A percentile compares a stretch with the other conserved stretches of the same genome.
These are phyloP conservation scores for Podaxis sp. DNA, from an alignment of 768 basidiomycete species.

Conservation along the genomic window DNA sequence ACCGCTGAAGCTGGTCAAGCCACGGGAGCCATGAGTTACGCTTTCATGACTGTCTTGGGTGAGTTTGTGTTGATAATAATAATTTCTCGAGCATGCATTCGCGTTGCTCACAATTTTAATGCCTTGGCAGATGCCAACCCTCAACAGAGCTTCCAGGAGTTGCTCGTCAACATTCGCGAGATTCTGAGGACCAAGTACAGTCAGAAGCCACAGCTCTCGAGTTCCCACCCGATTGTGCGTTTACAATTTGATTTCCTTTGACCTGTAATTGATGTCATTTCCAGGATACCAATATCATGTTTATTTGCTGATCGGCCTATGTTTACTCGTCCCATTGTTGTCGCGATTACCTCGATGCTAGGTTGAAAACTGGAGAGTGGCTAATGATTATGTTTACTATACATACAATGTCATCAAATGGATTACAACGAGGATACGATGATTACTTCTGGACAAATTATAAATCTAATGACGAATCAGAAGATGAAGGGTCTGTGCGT, in stretches of 20 bases:
- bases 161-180: slow-evolving; percentile 33
- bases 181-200: slow-evolving; percentile 36
- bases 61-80: slow-evolving; percentile 13
- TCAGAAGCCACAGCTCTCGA: slow-evolving; percentile 41
- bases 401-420: neutral
- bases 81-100: neutral
- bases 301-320: slow-evolving; percentile 20
- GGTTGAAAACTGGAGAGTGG: neutral
- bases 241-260: neutral
- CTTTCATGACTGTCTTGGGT: slow-evolving; percentile 58
- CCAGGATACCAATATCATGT: slow-evolving; percentile 27
- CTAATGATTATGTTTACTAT: neutral
- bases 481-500: neutral
- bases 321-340: neutral
- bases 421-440: neutral
- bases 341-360: neutral
- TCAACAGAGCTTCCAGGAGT: slow-evolving; percentile 39
- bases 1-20: slow-evolving; percentile 60
- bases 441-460: neutral
- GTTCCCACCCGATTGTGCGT: slow-evolving; percentile 36
- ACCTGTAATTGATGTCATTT: neutral
- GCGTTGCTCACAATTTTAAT: neutral
- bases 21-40: slow-evolving; percentile 76
- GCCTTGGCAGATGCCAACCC: slow-evolving; percentile 29
- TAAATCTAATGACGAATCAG: neutral